Base-by-base conservation (phyloP, 495 filamentous ascomycete species). In the Beverwykella pulmonaria region DNA sequence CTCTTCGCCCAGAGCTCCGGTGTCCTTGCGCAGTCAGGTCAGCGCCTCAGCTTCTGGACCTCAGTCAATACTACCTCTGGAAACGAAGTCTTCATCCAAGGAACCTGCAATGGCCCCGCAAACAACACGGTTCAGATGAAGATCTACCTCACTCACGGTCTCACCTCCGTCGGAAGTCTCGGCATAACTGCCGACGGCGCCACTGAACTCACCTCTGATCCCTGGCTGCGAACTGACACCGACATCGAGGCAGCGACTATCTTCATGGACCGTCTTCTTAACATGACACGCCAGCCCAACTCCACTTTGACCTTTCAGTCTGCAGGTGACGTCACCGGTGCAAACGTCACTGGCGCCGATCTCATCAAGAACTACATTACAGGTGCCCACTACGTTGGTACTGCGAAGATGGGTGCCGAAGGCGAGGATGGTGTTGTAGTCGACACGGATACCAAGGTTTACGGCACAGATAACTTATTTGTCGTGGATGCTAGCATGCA, bases 81-180 rank as follows among this genome's bases (percentile, higher is more conserved):
- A 1, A 25, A 53, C 14, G 26, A 58, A 17, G 22, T 59, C 10
- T 65, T 59, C 34, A 29, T 65, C 20, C 63, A 65, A 25, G 63
- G 63, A 39, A 65, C 63, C 25, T 65, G 63, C 54, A 65, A 65
- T 53, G 63, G 63, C 27, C 63, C 63, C 14, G 53, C 63, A 3
- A 59, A 65, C 32, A 65, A 65, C 53, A 65, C 63, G 2, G 30
- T 65, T 5, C 54, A 58, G 29, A 68, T 68, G 65, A 68, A 68
- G 59, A 56, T 76, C 23, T 80, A 80, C 63, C 71, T 82, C 66
- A 80, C 79, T 17, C 79, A 81, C 68, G 78, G 78, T 59, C 63
- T 74, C 22, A 79, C 77, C 23, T 81, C 79, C 8, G 30, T 53
- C 23, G 75, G 75, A 19, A 61, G 60, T 19, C 65, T 76, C 14